Base-by-base conservation (phyloP, 768 basidiomycete species). In the Russula lepida region DNA sequence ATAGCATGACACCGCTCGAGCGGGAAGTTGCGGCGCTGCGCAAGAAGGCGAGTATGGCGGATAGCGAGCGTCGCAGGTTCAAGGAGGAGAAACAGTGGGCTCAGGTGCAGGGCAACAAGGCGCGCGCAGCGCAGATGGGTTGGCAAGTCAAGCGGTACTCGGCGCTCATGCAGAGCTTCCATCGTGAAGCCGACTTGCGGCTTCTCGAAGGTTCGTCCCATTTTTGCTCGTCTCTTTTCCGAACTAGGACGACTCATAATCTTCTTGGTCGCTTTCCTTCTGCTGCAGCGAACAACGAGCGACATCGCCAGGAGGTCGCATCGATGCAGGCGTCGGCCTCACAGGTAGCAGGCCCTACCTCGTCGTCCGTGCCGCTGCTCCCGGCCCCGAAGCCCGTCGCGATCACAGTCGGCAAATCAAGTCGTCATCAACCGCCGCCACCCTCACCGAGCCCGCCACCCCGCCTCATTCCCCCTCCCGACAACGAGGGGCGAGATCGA, bases 41-140 rank as follows among this genome's bases (percentile, higher is more conserved):
- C 51, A 84, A 88, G 50, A 81, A 88, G 28, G 90, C 90, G 8
- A 85, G 88, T 21, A 73, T 90, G 60, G 90, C 91, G 27, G 91
- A 91, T 66, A 89, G 84, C 62, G 89, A 93, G 72, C 81, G 88
- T 21, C 79, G 91, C 43, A 79, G 89, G 57, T 88, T 84, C 75
- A 88, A 84, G 75, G 91, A 93, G 73, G 91, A 93, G 73, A 79
- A 83, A 65, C 89, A 91, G 70, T 93, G 91, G 91, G 91, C 91
- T 0, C 70, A 85, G 41, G 86, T 87, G 21, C 84, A 87, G 69
- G 89, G 89, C 0, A 90, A 93, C 69, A 62, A 75, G 47, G 84
- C 88, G 9, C 81, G 89, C 49, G 89, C 89, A 32, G 76, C 79
- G 28, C 85, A 93, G 75, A 83, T 92, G 78, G 84, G 84, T 68